Conservation (phyloP, 805 yeast species). For the Priceomyces carsonii region DNA sequence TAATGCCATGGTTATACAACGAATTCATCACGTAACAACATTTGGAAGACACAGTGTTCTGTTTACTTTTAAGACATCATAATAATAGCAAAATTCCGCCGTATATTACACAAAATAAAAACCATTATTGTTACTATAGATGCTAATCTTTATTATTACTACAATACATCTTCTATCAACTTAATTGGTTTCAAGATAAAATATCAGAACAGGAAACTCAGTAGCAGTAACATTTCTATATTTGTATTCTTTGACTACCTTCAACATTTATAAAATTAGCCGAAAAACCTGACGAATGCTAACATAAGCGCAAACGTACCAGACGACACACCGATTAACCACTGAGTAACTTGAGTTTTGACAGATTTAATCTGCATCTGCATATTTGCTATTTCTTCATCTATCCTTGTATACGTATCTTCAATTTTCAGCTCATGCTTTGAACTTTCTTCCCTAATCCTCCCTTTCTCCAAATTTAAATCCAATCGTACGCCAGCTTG, state of each 20-base stretch:
- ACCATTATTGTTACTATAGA: too few relatives aligned
- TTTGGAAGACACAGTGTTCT: too few relatives aligned
- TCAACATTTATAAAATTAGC: too few relatives aligned
- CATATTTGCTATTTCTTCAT: constrained; percentile 92
- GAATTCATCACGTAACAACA: too few relatives aligned
- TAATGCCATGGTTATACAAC: constrained; percentile 84
- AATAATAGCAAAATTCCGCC: constrained; percentile 1
- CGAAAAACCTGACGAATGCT: constrained; percentile 84
- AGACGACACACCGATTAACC: constrained; percentile 97
- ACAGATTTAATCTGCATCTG: constrained; percentile 94
- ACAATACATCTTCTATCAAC: too few relatives aligned
- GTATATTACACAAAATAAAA: too few relatives aligned
- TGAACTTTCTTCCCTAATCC: constrained; percentile 92
- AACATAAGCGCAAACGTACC: constrained; percentile 95
- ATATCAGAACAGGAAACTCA: too few relatives aligned
- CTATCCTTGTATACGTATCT: constrained; percentile 92
- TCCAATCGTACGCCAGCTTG: constrained; percentile 90
- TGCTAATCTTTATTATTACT: too few relatives aligned
- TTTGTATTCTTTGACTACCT: too few relatives aligned
- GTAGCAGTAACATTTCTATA: too few relatives aligned
- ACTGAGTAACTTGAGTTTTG: constrained; percentile 95
- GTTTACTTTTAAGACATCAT: too few relatives aligned
- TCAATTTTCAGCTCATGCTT: constrained; percentile 91
- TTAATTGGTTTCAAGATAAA: too few relatives aligned
- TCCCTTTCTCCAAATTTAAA: constrained; percentile 88